Percentiles rank a stretch among this genome's conserved stretches.
These are phyloP conservation scores for Paracorniculantispora psalliotae DNA, from an alignment of 2,329 filamentous ascomycete species.

Conservation along the genomic window DNA sequence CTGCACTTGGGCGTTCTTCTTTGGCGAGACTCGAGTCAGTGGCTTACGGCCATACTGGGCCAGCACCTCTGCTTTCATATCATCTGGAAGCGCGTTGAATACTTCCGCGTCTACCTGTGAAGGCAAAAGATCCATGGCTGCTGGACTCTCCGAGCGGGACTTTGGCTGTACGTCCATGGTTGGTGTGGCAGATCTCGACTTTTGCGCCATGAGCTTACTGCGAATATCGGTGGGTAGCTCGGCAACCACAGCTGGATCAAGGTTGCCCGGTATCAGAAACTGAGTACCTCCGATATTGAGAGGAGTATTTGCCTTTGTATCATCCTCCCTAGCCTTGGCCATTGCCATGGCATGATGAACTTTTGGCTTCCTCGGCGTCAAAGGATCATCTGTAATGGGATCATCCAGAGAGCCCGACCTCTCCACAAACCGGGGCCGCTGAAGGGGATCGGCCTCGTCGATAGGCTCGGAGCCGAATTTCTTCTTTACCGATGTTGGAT, in stretches of 20 bases:
- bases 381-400: constrained; percentile 50
- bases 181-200: constrained; percentile 22
- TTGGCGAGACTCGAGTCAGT: constrained; percentile 47
- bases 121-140: constrained; percentile 45
- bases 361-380: constrained; percentile 49
- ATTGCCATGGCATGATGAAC: constrained; percentile 50
- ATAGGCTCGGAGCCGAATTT: constrained; percentile 41
- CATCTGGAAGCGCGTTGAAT: constrained; percentile 75
- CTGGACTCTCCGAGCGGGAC: constrained; percentile 36
- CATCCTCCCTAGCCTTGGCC: constrained; percentile 41
- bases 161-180: constrained; percentile 24
- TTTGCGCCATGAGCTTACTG: constrained; percentile 63
- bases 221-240: constrained; percentile 82
- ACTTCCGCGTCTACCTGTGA: constrained; percentile 84
- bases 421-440: constrained; percentile 27
- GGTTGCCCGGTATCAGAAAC: constrained; percentile 81
- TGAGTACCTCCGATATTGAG: constrained; percentile 83
- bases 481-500: constrained; percentile 35
- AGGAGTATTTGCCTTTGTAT: constrained; percentile 57
- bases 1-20: constrained; percentile 47
- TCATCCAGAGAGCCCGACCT: constrained; percentile 35
- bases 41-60: constrained; percentile 55
- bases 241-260: constrained; percentile 74
- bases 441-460: constrained; percentile 41
- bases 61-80: constrained; percentile 79